phyloP scores from a whole-genome alignment of 2,329 filamentous ascomycete genomes.

The Coniella lustricola region DNA sequence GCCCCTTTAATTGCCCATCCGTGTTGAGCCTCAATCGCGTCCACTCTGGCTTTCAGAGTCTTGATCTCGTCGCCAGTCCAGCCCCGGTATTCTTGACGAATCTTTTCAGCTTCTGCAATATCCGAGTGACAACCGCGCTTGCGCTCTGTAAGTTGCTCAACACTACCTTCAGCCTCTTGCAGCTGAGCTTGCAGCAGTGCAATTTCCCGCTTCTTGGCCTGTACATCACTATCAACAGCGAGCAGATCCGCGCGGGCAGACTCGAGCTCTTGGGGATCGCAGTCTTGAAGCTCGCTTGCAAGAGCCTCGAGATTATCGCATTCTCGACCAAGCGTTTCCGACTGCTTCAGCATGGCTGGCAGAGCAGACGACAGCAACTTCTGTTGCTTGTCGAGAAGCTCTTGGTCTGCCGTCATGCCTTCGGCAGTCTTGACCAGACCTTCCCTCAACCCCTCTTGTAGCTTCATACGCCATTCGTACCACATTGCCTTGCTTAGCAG shows the following conservation, averaged over 20 bases:
- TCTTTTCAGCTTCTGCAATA: conserved; percentile 73
- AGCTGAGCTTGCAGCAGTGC: conserved; percentile 60
- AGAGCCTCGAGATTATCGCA: conserved; percentile 60
- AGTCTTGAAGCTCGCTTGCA: conserved; percentile 69
- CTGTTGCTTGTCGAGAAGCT: conserved; percentile 60
- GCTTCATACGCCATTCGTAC: conserved; percentile 95
- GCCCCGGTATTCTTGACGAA: conserved; percentile 81
- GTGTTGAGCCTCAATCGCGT: conserved; percentile 55
- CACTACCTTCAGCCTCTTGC: conserved; percentile 56
- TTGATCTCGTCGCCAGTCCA: conserved; percentile 81
- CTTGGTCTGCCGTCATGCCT: conserved; percentile 70
- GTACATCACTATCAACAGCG: conserved; percentile 59
- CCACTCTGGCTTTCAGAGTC: conserved; percentile 64
- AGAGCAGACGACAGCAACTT: conserved; percentile 59
- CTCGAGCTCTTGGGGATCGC: conserved; percentile 72
- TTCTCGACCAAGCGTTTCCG: conserved; percentile 56
- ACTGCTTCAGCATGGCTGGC: conserved; percentile 55
- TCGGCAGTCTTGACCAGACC: conserved; percentile 69
- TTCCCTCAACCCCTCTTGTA: conserved; percentile 73
- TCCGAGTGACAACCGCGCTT: conserved; percentile 66
- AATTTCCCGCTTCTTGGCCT: conserved; percentile 61
- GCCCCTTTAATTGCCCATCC: conserved; percentile 68
- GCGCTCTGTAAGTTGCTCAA: conserved; percentile 55
- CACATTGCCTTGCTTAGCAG: conserved; percentile 91
- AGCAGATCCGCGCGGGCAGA: conserved; percentile 63